Percentiles rank a stretch among this genome's conserved stretches.
Conservation (phyloP, 495 filamentous ascomycete genomes). For the Penicillium roqueforti region DNA sequence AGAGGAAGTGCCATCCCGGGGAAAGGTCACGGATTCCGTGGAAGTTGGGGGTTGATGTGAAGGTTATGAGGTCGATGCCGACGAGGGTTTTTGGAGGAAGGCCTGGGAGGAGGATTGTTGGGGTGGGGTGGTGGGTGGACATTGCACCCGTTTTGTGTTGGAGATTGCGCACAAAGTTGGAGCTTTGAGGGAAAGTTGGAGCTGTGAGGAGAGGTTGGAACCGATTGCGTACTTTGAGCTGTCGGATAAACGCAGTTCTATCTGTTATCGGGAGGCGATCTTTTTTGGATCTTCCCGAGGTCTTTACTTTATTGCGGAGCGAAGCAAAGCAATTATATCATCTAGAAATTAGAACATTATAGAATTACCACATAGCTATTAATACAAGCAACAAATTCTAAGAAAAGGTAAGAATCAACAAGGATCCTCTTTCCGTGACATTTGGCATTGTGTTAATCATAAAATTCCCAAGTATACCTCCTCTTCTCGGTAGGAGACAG, state of each 20-base stretch:
- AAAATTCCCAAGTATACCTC: too few relatives aligned
- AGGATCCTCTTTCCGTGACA: too few relatives aligned
- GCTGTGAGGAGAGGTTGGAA: not conserved
- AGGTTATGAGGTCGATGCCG: slow-evolving; percentile 52
- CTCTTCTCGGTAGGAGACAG: too few relatives aligned
- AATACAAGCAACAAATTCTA: not conserved
- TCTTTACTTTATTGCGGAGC: too few relatives aligned
- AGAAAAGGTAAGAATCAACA: too few relatives aligned
- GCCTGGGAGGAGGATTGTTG: slow-evolving; percentile 45
- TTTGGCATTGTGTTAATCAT: too few relatives aligned
- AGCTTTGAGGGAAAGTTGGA: not conserved
- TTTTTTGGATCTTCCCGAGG: not conserved
- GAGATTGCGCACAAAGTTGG: not conserved
- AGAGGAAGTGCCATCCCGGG: slow-evolving; percentile 58
- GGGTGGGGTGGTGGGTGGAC: slow-evolving; percentile 31
- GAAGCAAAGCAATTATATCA: too few relatives aligned
- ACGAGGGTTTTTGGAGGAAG: slow-evolving; percentile 49
- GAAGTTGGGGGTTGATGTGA: slow-evolving; percentile 53
- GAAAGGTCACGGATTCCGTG: slow-evolving; percentile 57
- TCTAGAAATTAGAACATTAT: not conserved
- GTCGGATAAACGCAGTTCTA: not conserved
- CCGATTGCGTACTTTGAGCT: not conserved
- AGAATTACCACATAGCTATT: not conserved
- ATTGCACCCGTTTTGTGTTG: not conserved
- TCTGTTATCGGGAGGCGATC: not conserved